Base-by-base conservation (phyloP, 345 rosid genomes). In the Salix arbutifolia region DNA sequence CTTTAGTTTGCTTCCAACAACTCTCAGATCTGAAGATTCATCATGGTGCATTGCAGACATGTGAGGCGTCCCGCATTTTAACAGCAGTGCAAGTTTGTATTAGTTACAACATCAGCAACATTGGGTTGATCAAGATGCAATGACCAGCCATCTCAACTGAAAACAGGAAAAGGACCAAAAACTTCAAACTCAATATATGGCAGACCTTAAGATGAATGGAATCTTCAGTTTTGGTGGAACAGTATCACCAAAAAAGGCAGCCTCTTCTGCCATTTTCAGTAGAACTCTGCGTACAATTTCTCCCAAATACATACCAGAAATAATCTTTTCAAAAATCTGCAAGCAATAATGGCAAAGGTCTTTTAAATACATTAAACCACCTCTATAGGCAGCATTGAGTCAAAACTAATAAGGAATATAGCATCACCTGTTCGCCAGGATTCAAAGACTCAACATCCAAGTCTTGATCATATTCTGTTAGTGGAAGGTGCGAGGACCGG, bases 251-350 rank as follows among this genome's bases (percentile, higher is more conserved):
- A 96, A 96, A 80, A 96, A 85, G 65, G 77, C 83, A 77, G 98
- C 97, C 78, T 96, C 98, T 83, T 90, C 90, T 28, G 98, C 97
- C 94, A 94, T 88, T 80, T 85, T 90, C 37, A 87, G 75, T 73
- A 96, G 84, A 78, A 96, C 94, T 85, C 96, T 86, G 40, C 97
- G 94, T 73, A 88, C 85, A 78, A 94, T 91, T 74, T 96, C 99
- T 84, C 98, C 99, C 89, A 96, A 82, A 80, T 96, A 96, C 99
- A 96, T 92, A 42, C 99, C 99, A 7, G 99, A 96, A 44, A 94
- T 92, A 4, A 84, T 79, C 88, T 96, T 96, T 87, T 96, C 98
- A 73, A 88, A 91, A 80, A 96, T 94, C 98, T 94, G 85, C 67
- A 66, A 37, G 35, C 56, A 74, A 70, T 74, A 74, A 50, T 38